Conservation (phyloP, 306 rosid species). For the Malus sylvestris region DNA sequence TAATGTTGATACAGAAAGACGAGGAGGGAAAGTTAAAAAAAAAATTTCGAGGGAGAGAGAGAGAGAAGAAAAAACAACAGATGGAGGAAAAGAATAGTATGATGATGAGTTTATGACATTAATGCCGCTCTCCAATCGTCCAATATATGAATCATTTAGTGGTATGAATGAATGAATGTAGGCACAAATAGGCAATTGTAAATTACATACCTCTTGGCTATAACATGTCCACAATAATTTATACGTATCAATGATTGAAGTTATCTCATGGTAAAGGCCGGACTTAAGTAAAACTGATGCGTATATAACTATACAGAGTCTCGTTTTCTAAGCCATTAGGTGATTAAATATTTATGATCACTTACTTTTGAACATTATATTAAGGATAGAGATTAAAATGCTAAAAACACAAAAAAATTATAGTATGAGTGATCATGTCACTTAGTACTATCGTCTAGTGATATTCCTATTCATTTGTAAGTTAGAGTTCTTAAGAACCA, state of each 20-base stretch:
- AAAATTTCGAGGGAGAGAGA: neutral
- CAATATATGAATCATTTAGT: neutral
- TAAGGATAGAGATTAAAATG: neutral
- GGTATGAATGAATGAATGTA: neutral
- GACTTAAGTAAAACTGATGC: too few relatives aligned
- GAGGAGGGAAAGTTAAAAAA: neutral
- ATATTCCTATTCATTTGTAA: too few relatives aligned
- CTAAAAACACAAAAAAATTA: neutral
- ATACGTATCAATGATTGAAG: neutral
- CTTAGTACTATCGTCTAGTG: too few relatives aligned
- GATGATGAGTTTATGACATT: neutral
- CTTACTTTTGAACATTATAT: too few relatives aligned
- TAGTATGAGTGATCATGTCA: too few relatives aligned
- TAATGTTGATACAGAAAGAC: neutral
- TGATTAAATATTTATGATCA: neutral
- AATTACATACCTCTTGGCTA: neutral
- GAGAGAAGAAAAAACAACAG: neutral
- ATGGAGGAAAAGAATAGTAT: neutral
- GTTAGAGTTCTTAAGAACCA: too few relatives aligned
- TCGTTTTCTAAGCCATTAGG: neutral
- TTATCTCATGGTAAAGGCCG: too few relatives aligned
- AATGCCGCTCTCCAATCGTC: conserved; percentile 4
- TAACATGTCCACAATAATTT: neutral
- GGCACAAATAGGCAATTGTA: neutral
- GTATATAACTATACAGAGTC: neutral